These are phyloP conservation scores for Cladosporium velox DNA, from an alignment of 2,329 filamentous ascomycete species.

Conservation along the genomic window DNA sequence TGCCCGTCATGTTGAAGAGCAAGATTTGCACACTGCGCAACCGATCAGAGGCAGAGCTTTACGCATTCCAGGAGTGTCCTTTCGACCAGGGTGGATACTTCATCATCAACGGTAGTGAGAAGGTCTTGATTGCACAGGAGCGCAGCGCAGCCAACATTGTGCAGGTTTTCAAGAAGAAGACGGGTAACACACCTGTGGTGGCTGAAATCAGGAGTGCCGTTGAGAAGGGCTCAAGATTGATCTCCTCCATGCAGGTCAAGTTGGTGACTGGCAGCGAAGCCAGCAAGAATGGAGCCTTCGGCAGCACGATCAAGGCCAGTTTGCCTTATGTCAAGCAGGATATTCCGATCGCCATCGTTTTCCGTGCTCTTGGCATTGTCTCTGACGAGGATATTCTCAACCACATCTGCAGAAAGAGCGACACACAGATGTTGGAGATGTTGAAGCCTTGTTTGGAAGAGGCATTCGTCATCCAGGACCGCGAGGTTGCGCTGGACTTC, in stretches of 20 bases:
- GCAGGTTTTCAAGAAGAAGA: constrained; percentile 98
- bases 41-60: constrained; percentile 81
- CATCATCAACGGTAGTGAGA: constrained; percentile 98
- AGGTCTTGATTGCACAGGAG: constrained; percentile 97
- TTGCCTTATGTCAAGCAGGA: constrained; percentile 93
- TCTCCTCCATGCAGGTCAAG: constrained; percentile 90
- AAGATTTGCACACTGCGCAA: constrained; percentile 89
- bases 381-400: constrained; percentile 98
- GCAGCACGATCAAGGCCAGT: constrained; percentile 85
- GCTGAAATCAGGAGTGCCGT: constrained; percentile 96
- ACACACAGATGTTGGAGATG: constrained; percentile 97
- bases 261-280: constrained; percentile 55
- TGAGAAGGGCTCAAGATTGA: constrained; percentile 91
- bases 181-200: constrained; percentile 88
- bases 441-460: constrained; percentile 96
- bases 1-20: constrained; percentile 98
- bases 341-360: constrained; percentile 91
- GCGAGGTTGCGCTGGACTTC: constrained; percentile 89
- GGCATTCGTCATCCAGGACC: constrained; percentile 92
- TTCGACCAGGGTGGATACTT: constrained; percentile 99
- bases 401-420: constrained; percentile 92
- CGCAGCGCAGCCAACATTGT: constrained; percentile 98
- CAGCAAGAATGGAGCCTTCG: constrained; percentile 69
- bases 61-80: constrained; percentile 91
- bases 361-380: constrained; percentile 91